phyloP scores from a whole-genome alignment of 371 early-diverging fungal genomes.

The Apophysomyces variabilis region DNA sequence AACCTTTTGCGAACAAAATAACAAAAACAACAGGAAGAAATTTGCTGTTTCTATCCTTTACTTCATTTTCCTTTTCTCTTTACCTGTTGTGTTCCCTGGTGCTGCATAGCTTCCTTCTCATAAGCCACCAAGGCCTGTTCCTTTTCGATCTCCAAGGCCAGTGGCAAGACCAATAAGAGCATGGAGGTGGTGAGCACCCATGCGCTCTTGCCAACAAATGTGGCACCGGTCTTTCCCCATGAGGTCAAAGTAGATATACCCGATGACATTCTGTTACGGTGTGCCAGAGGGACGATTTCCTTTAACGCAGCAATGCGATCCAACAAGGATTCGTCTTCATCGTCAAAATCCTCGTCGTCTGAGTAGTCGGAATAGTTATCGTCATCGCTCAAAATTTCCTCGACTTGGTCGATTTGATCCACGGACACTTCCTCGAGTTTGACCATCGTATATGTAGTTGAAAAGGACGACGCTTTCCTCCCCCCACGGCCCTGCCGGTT shows the following conservation, averaged over 20 bases:
- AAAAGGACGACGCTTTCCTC: neutral
- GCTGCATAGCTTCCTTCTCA: constrained; percentile 72
- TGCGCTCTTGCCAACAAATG: constrained; percentile 73
- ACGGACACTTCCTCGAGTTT: constrained; percentile 58
- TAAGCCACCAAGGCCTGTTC: constrained; percentile 79
- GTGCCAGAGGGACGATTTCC: constrained; percentile 75
- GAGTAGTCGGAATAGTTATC: constrained; percentile 63
- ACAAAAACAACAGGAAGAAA: neutral
- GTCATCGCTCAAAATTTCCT: constrained; percentile 50
- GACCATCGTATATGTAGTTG: constrained; percentile 42
- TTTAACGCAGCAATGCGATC: constrained; percentile 78
- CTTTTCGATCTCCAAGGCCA: constrained; percentile 76
- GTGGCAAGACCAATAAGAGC: constrained; percentile 74
- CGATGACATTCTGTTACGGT: constrained; percentile 63
- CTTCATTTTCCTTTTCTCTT: neutral
- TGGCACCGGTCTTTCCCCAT: constrained; percentile 61
- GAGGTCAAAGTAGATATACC: constrained; percentile 54
- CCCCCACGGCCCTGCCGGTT: neutral
- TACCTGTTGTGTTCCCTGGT: constrained; percentile 65
- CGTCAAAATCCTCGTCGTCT: constrained; percentile 58
- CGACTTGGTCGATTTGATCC: constrained; percentile 47
- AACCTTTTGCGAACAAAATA: too few species aligned
- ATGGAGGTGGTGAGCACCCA: constrained; percentile 86
- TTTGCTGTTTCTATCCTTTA: neutral
- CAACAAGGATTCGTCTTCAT: constrained; percentile 64